Evolutionary conservation across 2,329 filamentous ascomycete genomes (phyloP).

Genomic region (Ceratocystis ficicola): DNA sequence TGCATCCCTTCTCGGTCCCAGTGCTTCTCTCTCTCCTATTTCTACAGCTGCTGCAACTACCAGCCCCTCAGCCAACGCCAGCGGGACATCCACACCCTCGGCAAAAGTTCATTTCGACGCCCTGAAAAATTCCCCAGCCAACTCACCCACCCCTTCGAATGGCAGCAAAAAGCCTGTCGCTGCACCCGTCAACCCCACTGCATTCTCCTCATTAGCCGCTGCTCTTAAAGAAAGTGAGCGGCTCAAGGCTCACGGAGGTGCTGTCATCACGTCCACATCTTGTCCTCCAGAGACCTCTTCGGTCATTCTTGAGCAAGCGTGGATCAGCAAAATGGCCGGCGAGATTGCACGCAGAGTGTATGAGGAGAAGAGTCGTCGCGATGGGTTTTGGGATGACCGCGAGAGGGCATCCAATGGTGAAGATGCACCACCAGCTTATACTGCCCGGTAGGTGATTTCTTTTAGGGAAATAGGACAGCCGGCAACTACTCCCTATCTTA

Average conservation of each 20-base stretch:
- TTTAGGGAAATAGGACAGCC: neutral
- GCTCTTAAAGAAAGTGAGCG: constrained; percentile 20
- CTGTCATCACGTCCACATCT: neutral
- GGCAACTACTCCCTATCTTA: neutral
- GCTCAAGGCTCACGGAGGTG: constrained; percentile 24
- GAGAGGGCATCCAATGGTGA: constrained; percentile 27
- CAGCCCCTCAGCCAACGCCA: neutral
- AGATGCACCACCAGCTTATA: constrained; percentile 49
- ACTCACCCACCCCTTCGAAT: no score
- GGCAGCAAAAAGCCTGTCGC: neutral
- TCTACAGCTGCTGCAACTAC: neutral
- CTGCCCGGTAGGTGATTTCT: constrained; percentile 29
- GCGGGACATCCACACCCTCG: constrained; percentile 1
- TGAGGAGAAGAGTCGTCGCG: constrained; percentile 60
- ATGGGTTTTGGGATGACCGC: constrained; percentile 42
- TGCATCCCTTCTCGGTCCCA: neutral
- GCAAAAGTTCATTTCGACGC: constrained; percentile 19
- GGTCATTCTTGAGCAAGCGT: constrained; percentile 64
- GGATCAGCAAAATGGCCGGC: constrained; percentile 85
- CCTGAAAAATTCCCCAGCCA: neutral
- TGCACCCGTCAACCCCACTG: constrained; percentile 25
- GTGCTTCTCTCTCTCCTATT: neutral
- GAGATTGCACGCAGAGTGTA: constrained; percentile 82
- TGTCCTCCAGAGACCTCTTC: constrained; percentile 39
- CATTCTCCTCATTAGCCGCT: constrained; percentile 17